These are phyloP conservation scores for Leucocoprinus birnbaumii DNA, from an alignment of 768 basidiomycete species.

Conservation along the genomic window DNA sequence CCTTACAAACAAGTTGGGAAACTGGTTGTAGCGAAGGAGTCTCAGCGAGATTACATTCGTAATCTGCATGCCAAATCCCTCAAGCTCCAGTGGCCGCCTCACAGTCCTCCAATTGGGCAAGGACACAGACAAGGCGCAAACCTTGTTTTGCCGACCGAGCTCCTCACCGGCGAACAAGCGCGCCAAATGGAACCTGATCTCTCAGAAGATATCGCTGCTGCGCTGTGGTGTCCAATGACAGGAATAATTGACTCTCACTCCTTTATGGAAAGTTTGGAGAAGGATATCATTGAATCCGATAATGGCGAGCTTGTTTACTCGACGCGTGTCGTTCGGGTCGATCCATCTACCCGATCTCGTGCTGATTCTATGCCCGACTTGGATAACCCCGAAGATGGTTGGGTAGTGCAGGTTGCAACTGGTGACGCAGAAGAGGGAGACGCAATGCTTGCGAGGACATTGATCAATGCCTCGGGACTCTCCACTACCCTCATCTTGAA, in stretches of 20 bases:
- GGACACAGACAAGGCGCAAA: constrained; percentile 15
- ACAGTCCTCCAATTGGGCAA: constrained; percentile 24
- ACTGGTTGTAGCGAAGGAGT: constrained; percentile 76
- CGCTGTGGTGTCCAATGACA: constrained; percentile 81
- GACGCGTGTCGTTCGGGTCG: constrained; percentile 84
- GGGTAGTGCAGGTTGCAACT: constrained; percentile 84
- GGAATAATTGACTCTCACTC: constrained; percentile 90
- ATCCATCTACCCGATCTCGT: constrained; percentile 42
- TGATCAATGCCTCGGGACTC: constrained; percentile 85
- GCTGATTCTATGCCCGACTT: constrained; percentile 20
- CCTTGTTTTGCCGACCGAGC: constrained; percentile 54
- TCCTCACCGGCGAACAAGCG: constrained; percentile 68
- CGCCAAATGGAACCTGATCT: constrained; percentile 81
- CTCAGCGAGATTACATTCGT: constrained; percentile 71
- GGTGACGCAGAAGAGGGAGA: constrained; percentile 43
- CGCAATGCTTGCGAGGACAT: constrained; percentile 65
- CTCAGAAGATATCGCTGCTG: constrained; percentile 62
- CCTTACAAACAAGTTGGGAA: constrained; percentile 79
- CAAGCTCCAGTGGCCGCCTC: constrained; percentile 47
- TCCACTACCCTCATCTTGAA: constrained; percentile 72
- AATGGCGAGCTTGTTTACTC: constrained; percentile 70
- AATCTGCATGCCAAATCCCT: constrained; percentile 62
- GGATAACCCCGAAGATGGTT: constrained; percentile 53
- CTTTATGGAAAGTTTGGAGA: constrained; percentile 80
- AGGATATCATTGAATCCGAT: constrained; percentile 72